These are phyloP conservation scores for Trichoderma parareesei DNA, from an alignment of 495 filamentous ascomycete genomes.

Conservation along the genomic window DNA sequence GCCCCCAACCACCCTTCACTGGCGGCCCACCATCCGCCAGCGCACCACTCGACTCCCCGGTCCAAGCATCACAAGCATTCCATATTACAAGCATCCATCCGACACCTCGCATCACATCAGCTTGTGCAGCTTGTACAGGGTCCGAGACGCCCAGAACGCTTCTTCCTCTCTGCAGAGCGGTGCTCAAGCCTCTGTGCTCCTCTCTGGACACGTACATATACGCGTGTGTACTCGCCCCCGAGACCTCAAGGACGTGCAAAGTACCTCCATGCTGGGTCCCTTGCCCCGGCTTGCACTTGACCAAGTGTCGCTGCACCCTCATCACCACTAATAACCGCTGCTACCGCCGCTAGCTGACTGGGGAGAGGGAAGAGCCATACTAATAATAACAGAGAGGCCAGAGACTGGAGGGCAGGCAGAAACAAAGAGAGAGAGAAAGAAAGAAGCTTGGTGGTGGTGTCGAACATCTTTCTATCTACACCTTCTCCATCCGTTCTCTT, in stretches of 20 bases:
- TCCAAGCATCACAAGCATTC: neutral
- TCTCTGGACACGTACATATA: neutral
- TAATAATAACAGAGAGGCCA: neutral
- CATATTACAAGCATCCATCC: neutral
- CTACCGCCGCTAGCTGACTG: conserved; percentile 14
- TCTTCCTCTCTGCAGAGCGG: neutral
- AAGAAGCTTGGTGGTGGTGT: neutral
- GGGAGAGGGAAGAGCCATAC: conserved; percentile 8
- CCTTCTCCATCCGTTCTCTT: conserved; percentile 4
- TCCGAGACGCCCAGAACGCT: no score
- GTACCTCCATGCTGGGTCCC: neutral
- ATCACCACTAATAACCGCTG: neutral
- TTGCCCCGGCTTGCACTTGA: neutral
- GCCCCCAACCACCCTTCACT: neutral
- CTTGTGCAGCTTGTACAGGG: no score
- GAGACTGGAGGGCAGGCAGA: neutral
- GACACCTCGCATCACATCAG: neutral
- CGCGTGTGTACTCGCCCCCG: neutral
- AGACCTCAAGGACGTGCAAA: neutral
- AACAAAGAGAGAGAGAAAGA: neutral
- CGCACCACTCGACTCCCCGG: neutral
- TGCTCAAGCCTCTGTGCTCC: neutral
- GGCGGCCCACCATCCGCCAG: conserved; percentile 4
- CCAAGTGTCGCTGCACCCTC: neutral
- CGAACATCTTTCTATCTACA: conserved; percentile 17